A percentile compares a stretch with the other conserved stretches of the same genome.
These are phyloP conservation scores for Phellopilus nigrolimitatus DNA, from an alignment of 1,284 basidiomycete species.

Conservation along the genomic window DNA sequence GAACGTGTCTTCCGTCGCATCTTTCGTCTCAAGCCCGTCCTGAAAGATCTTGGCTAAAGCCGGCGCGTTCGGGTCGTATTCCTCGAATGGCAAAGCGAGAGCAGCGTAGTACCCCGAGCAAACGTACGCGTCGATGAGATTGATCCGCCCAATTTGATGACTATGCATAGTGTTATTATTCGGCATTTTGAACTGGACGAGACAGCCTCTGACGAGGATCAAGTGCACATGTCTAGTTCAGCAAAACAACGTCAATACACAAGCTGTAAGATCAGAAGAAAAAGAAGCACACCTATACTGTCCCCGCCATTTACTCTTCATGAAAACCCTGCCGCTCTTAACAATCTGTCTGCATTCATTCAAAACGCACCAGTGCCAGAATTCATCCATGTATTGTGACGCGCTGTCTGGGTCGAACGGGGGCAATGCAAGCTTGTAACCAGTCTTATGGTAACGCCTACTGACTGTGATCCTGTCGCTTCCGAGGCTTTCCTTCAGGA, in stretches of 20 bases:
- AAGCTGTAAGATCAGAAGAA: neutral
- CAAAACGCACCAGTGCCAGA: constrained; percentile 81
- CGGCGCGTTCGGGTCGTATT: constrained; percentile 51
- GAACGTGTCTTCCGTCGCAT: constrained; percentile 69
- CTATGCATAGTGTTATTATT: constrained; percentile 47
- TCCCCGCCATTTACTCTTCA: constrained; percentile 59
- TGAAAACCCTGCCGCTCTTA: constrained; percentile 66
- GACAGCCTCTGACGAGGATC: constrained; percentile 59
- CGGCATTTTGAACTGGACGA: constrained; percentile 58
- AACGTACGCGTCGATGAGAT: constrained; percentile 70
- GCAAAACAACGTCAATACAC: neutral
- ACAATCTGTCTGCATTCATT: constrained; percentile 70
- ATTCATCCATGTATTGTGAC: constrained; percentile 50
- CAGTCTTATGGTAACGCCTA: constrained; percentile 38
- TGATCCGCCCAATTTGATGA: constrained; percentile 46
- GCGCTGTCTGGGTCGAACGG: constrained; percentile 47
- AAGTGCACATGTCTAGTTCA: constrained; percentile 60
- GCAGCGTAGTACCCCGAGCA: constrained; percentile 74
- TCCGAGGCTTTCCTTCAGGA: constrained; percentile 48
- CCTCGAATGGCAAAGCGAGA: constrained; percentile 52
- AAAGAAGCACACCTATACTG: constrained; percentile 57
- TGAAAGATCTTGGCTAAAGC: constrained; percentile 63
- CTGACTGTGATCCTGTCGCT: constrained; percentile 53
- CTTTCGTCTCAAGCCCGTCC: constrained; percentile 75
- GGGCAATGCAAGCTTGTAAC: constrained; percentile 41